Base-by-base conservation (phyloP, 208 protist species). In the Trypanosoma congolense region DNA sequence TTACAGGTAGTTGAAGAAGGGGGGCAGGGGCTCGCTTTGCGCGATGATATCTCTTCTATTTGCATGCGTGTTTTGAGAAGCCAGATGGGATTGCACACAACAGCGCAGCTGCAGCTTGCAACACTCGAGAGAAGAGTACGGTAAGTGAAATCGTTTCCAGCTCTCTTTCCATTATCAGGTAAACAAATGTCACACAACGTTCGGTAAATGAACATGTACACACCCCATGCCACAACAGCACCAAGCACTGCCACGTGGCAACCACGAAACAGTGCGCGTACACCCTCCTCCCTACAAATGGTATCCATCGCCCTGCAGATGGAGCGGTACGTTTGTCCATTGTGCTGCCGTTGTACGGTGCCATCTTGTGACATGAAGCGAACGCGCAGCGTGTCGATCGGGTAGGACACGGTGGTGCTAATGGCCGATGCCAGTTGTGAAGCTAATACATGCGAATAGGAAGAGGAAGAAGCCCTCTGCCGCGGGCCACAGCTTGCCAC, bases 21-120 rank as follows among this genome's bases (percentile, higher is more conserved):
- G n/a, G n/a, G n/a, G n/a, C n/a, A n/a, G n/a, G n/a, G n/a, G n/a
- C n/a, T n/a, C 30, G 22, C n/a, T 5, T 0, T 10, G 22, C 16
- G 4, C n/a, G 25, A 16, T 8, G 59, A 38, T 24, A 61, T 36
- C 44, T 70, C 47, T 28, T 58, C 30, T 6, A 46, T 46, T 19
- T 95, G 84, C 83, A 95, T 95, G 12, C 89, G 82, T 1, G 85
- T 93, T 65, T 95, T 95, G 14, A 95, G 46, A 4, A 95, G 73
- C 76, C 83, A 95, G 41, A 95, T 88, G 4, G 89, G 89, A 53
- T 91, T 93, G 54, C 83, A 92, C 33, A 71, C 57, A 21, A 85
- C 38, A 14, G 87, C 87, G 1, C 80, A 81, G 2, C 53, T 56
- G 45, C 58, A 73, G 60, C 83, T 92, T 12, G 83, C 87, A n/a